phyloP scores from a whole-genome alignment of 108 stramenopile genomes.

The Nitzschia sp. region DNA sequence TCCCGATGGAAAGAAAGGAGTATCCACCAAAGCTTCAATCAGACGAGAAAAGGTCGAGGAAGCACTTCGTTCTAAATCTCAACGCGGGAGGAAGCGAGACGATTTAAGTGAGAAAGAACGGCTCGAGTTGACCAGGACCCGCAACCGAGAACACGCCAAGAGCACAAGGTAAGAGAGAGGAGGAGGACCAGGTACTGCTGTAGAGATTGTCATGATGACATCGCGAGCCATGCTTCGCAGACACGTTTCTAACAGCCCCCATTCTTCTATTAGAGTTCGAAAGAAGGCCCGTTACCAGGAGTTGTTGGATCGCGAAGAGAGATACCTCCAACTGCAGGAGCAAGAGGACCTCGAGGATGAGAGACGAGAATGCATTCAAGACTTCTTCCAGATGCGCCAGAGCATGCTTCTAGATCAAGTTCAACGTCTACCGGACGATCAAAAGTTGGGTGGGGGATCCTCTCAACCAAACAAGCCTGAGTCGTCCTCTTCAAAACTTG shows the following conservation, averaged over 20 bases:
- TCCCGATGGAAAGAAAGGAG: no score
- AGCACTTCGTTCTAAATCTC: constrained; percentile 71
- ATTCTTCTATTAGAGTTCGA: constrained; percentile 61
- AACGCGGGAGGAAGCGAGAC: constrained; percentile 70
- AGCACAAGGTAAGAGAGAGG: constrained; percentile 72
- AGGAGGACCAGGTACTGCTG: no score
- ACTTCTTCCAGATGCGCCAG: constrained; percentile 24
- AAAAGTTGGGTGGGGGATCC: neutral
- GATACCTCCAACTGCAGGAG: constrained; percentile 35
- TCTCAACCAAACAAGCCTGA: no score
- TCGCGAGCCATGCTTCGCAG: no score
- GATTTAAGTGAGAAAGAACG: constrained; percentile 65
- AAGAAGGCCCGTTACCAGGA: constrained; percentile 73
- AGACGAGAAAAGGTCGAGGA: constrained; percentile 58
- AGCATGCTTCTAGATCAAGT: constrained; percentile 13
- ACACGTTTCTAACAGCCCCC: no score
- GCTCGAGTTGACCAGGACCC: constrained; percentile 66
- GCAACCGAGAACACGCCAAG: constrained; percentile 83
- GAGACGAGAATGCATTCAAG: constrained; percentile 13
- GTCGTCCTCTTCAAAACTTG: neutral
- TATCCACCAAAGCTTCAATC: no score
- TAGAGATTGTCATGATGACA: no score
- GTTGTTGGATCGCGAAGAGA: constrained; percentile 53
- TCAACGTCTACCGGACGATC: neutral
- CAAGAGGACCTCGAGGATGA: constrained; percentile 20